phyloP scores from a whole-genome alignment of 768 basidiomycete genomes.

The Phaffia tasmanica region DNA sequence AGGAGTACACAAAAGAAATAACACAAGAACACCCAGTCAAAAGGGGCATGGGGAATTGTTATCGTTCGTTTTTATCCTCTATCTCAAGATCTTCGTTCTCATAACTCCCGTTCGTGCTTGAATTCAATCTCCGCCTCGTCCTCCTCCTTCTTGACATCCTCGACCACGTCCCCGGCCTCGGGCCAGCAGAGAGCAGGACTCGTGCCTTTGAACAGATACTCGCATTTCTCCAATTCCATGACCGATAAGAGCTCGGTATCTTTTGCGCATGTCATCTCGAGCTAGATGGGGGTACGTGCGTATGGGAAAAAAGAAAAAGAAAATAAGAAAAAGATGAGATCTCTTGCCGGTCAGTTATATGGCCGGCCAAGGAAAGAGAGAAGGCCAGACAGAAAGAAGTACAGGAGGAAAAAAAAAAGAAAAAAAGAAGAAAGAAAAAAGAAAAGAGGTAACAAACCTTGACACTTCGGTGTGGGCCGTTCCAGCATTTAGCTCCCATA shows the following conservation, averaged over 20 bases:
- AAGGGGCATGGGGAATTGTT: too few species aligned
- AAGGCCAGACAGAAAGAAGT: slow-evolving; percentile 14
- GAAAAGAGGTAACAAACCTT: slow-evolving; percentile 44
- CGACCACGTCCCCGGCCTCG: slow-evolving; percentile 18
- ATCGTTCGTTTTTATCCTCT: too few species aligned
- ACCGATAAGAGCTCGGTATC: slow-evolving; percentile 70
- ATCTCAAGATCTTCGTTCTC: too few species aligned
- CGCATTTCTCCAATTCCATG: slow-evolving; percentile 88
- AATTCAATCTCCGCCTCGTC: slow-evolving; percentile 8
- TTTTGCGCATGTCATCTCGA: slow-evolving; percentile 70
- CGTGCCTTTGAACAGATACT: slow-evolving; percentile 77
- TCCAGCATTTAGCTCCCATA: slow-evolving; percentile 84
- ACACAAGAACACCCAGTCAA: too few species aligned
- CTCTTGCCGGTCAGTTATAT: background rate
- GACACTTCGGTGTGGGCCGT: slow-evolving; percentile 80
- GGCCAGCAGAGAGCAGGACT: slow-evolving; percentile 66
- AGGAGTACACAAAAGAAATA: too few species aligned
- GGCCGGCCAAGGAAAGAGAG: background rate
- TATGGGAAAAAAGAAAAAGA: background rate
- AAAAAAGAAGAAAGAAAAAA: background rate
- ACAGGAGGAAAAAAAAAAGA: background rate
- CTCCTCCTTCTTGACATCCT: background rate
- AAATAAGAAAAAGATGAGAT: background rate
- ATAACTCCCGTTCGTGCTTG: too few species aligned
- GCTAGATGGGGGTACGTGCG: slow-evolving; percentile 40